These are phyloP conservation scores for Tagetes patula DNA, from an alignment of 129 eudicot genomes.

Conservation along the genomic window DNA sequence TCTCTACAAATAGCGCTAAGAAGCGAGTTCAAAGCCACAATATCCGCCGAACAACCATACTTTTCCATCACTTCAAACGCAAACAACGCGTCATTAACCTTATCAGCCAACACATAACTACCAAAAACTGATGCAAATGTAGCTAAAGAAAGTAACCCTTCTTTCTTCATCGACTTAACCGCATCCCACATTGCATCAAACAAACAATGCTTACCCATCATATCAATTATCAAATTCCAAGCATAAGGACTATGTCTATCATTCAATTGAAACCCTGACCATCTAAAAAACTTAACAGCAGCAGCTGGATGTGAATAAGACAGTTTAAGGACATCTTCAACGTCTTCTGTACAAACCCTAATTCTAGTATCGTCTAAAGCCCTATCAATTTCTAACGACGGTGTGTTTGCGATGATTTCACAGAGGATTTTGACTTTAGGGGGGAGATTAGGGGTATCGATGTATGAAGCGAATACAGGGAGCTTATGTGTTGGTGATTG, in stretches of 20 bases:
- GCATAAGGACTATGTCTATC: slow-evolving; percentile 66
- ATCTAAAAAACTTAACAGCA: slow-evolving; percentile 76
- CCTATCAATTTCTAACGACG: slow-evolving; percentile 49
- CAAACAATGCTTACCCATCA: slow-evolving; percentile 63
- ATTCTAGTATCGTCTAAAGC: slow-evolving; percentile 55
- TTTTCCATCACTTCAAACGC: slow-evolving; percentile 66
- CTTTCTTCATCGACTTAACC: slow-evolving; percentile 58
- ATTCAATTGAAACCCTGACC: slow-evolving; percentile 60
- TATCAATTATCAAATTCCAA: slow-evolving; percentile 76
- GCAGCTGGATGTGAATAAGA: slow-evolving; percentile 54
- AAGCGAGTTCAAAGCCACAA: slow-evolving; percentile 68
- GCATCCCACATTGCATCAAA: slow-evolving; percentile 97
- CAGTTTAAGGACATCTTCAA: slow-evolving; percentile 68
- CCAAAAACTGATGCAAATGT: slow-evolving; percentile 77
- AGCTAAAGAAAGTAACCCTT: slow-evolving; percentile 57
- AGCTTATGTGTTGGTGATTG: slow-evolving; percentile 50
- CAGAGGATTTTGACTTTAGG: slow-evolving; percentile 66
- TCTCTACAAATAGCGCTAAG: slow-evolving; percentile 72
- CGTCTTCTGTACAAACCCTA: slow-evolving; percentile 51
- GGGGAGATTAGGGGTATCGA: slow-evolving; percentile 51
- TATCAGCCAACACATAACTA: slow-evolving; percentile 61
- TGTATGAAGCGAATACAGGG: slow-evolving; percentile 49
- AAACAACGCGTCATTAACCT: slow-evolving; percentile 53
- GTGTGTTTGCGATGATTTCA: slow-evolving; percentile 53
- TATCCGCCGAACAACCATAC: slow-evolving; percentile 51